phyloP scores from a whole-genome alignment of 352 stramenopile genomes.

The Phytophthora pistaciae region DNA sequence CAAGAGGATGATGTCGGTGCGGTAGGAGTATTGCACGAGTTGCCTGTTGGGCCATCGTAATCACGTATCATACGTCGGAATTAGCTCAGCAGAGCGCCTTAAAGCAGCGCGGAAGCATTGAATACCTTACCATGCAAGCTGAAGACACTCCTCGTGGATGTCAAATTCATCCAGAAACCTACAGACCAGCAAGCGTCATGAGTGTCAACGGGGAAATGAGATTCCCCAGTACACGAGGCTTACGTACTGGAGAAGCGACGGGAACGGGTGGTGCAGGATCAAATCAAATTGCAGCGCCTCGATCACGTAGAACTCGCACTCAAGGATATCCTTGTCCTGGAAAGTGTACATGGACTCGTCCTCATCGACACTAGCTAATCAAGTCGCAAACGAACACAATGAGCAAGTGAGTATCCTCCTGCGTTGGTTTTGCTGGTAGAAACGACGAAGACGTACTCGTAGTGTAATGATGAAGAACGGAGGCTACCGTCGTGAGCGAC shows the following conservation, averaged over 20 bases:
- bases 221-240: background rate
- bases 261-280: slow-evolving; percentile 90
- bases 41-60: slow-evolving; percentile 53
- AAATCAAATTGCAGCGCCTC: slow-evolving; percentile 90
- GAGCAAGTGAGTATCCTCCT: background rate
- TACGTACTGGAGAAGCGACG: slow-evolving; percentile 78
- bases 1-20: slow-evolving; percentile 87
- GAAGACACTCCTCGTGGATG: slow-evolving; percentile 87
- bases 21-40: slow-evolving; percentile 89
- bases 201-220: background rate
- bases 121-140: slow-evolving; percentile 73
- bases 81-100: background rate
- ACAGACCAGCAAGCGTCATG: background rate
- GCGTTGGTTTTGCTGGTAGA: background rate
- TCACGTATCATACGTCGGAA: background rate
- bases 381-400: slow-evolving; percentile 1
- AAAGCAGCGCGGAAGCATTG: background rate
- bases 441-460: slow-evolving; percentile 56
- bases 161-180: slow-evolving; percentile 89
- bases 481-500: slow-evolving; percentile 81
- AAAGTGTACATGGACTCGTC: slow-evolving; percentile 91
- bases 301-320: slow-evolving; percentile 93
- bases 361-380: slow-evolving; percentile 79
- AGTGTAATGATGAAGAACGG: slow-evolving; percentile 87
- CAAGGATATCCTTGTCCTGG: slow-evolving; percentile 91